phyloP scores from a whole-genome alignment of 169 alveolate genomes.

The Theileria luwenshuni region DNA sequence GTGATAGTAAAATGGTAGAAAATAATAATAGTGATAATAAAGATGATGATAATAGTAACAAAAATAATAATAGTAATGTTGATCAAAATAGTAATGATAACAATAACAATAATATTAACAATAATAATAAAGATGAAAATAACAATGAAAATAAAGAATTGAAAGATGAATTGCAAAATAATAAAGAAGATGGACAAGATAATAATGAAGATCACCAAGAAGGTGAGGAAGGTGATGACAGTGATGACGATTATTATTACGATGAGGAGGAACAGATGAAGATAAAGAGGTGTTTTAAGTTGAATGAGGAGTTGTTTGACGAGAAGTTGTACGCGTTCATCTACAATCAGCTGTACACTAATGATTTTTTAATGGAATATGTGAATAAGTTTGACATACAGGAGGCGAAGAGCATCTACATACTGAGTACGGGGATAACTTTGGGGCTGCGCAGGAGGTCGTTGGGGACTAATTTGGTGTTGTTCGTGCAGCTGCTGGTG shows the following conservation, averaged over 20 bases:
- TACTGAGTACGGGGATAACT: constrained; percentile 63
- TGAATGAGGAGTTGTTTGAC: constrained; percentile 24
- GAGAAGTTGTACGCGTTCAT: constrained; percentile 37
- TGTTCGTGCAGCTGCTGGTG: constrained; percentile 47
- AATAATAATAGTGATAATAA: not conserved
- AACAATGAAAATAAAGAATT: not conserved
- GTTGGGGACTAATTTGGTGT: constrained; percentile 52
- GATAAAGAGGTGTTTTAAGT: not conserved
- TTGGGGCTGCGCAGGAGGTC: constrained; percentile 53
- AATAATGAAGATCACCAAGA: not conserved
- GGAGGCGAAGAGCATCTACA: constrained; percentile 45
- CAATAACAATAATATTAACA: not conserved
- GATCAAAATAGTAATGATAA: not conserved
- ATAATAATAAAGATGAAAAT: not conserved
- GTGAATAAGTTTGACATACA: constrained; percentile 14
- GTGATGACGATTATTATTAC: not conserved
- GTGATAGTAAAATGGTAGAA: not conserved
- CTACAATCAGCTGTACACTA: constrained; percentile 39
- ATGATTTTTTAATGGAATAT: constrained; percentile 34
- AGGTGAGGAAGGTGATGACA: not conserved
- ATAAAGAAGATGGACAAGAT: not conserved
- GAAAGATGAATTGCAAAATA: not conserved
- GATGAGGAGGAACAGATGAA: not conserved
- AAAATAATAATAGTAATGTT: not conserved
- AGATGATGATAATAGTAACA: not conserved